Evolutionary conservation across 805 yeast species (phyloP), one percentile per base, ranked within the genome.

Genomic region (Candida krabiensis): DNA sequence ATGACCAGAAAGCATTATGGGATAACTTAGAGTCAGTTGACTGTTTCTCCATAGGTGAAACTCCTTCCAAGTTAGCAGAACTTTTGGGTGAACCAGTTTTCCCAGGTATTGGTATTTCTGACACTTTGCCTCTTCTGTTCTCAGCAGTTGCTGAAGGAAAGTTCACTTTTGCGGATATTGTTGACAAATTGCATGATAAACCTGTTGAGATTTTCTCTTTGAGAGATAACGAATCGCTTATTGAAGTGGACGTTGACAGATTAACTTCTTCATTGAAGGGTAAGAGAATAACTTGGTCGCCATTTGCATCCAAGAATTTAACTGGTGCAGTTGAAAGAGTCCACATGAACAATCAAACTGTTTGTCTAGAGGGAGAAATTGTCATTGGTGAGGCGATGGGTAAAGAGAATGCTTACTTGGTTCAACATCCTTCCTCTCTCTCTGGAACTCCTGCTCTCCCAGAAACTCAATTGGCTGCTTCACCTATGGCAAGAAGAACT

Each of bases 241-340:
- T 91, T 51, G 96, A 89, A 63, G 67, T 91, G 43, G 95, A 89
- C 58, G 65, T 86, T 50, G 96, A 89, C 64, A 80, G 95, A 63
- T 60, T 68, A 13, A 61, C 66, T 37, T 53, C 69, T n/a, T 64
- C 76, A 9, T 53, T 69, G 42, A 66, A 65, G 47, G 47, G 59
- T 31, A 60, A 67, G 28, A 58, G 37, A 14, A 57, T 71, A 7
- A 49, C 64, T 27, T 76, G 80, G 77, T 71, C 83, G 38, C 83
- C 83, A 45, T 75, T 80, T 44, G 69, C 67, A 41, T 75, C 73
- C 46, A 53, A 58, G 49, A 67, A 69, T 36, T 70, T 87, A 57
- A 74, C 69, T 44, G 97, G 97, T 46, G 82, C 88, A 56, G 84
- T 91, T 57, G 96, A 89, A 64, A 79, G 97, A 64, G 97, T 91